Percentiles rank a stretch among this genome's conserved stretches.
These are phyloP conservation scores for Lenzites betulinus DNA, from an alignment of 768 basidiomycete genomes.

Conservation along the genomic window DNA sequence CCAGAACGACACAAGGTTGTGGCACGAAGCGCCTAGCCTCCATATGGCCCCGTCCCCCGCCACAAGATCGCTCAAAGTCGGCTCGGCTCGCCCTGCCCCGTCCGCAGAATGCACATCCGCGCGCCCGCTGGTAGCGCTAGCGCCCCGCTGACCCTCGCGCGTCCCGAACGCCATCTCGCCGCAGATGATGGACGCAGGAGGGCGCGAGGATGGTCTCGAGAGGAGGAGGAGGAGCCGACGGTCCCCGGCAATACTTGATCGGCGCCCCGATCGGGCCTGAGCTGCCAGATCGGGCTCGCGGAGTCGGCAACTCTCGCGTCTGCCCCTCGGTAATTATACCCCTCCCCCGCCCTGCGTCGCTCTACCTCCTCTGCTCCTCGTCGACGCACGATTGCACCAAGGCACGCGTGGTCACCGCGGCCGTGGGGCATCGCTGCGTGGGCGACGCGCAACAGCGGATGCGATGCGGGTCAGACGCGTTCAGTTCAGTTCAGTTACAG, in stretches of 20 bases:
- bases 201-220: constrained; percentile 6
- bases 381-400: no score
- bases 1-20: background rate
- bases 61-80: constrained; percentile 7
- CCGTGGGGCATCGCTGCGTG: background rate
- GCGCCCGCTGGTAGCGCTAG: no score
- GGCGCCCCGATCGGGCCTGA: constrained; percentile 4
- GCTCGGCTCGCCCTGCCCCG: background rate
- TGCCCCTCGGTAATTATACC: constrained; percentile 13
- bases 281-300: background rate
- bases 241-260: background rate
- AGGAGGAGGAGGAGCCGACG: background rate
- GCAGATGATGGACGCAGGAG: background rate
- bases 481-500: background rate
- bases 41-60: constrained; percentile 8
- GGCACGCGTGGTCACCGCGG: no score
- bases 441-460: background rate
- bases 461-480: background rate
- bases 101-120: no score
- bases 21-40: background rate
- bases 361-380: background rate
- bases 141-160: no score
- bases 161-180: background rate
- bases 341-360: background rate
- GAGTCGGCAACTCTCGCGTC: background rate